A percentile compares a stretch with the other conserved stretches of the same genome.
These are phyloP conservation scores for Groenewaldozyma auringiensis DNA, from an alignment of 1,139 yeast species.

Conservation along the genomic window DNA sequence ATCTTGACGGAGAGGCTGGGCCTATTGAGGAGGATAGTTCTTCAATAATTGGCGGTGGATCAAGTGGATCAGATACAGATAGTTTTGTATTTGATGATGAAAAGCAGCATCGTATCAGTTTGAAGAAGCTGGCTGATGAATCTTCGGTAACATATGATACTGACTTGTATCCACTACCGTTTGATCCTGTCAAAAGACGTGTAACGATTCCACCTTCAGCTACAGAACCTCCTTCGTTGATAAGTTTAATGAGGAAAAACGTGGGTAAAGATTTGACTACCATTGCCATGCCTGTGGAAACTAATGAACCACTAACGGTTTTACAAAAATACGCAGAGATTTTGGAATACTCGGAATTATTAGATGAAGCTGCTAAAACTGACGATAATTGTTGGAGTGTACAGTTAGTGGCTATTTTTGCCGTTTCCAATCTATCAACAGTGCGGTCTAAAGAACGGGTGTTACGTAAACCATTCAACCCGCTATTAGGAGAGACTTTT, in stretches of 20 bases:
- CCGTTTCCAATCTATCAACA: slow-evolving; percentile 63
- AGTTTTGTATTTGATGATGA: slow-evolving; percentile 12
- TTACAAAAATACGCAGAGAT: slow-evolving; percentile 73
- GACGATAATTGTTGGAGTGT: slow-evolving; percentile 46
- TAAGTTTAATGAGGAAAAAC: slow-evolving; percentile 74
- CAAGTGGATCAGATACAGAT: not conserved
- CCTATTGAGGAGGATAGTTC: slow-evolving; percentile 20
- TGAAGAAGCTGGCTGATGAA: slow-evolving; percentile 6
- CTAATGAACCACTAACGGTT: slow-evolving; percentile 83
- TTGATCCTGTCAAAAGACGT: slow-evolving; percentile 44
- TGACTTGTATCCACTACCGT: slow-evolving; percentile 58
- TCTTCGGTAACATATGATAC: slow-evolving; percentile 15
- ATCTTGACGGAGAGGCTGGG: slow-evolving; percentile 23
- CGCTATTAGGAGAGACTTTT: slow-evolving; percentile 78
- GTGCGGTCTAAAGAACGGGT: slow-evolving; percentile 69
- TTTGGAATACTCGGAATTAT: slow-evolving; percentile 63
- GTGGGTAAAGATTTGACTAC: slow-evolving; percentile 87
- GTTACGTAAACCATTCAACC: slow-evolving; percentile 85
- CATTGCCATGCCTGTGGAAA: slow-evolving; percentile 88
- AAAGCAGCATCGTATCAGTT: slow-evolving; percentile 5
- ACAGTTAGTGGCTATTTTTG: slow-evolving; percentile 72
- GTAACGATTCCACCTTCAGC: slow-evolving; percentile 52
- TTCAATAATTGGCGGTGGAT: slow-evolving; percentile 12
- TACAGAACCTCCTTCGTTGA: slow-evolving; percentile 71
- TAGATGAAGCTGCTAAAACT: slow-evolving; percentile 50